These are phyloP conservation scores for Conringia planisiliqua DNA, from an alignment of 345 rosid genomes.

Conservation along the genomic window DNA sequence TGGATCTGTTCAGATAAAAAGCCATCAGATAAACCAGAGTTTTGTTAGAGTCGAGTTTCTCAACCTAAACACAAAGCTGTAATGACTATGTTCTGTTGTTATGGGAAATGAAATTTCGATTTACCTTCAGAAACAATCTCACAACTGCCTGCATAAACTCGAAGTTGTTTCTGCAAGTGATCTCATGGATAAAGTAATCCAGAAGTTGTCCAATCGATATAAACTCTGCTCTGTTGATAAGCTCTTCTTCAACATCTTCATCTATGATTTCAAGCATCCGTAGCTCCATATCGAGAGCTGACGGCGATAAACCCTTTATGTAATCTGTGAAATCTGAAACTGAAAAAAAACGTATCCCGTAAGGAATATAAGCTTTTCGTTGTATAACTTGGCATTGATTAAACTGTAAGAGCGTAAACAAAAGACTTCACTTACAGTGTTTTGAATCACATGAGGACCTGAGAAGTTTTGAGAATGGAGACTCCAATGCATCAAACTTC, in stretches of 20 bases:
- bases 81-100: neutral
- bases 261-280: slow-evolving; percentile 92
- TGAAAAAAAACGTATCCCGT: slow-evolving; percentile 29
- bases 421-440: slow-evolving; percentile 49
- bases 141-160: slow-evolving; percentile 89
- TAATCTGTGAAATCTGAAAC: slow-evolving; percentile 77
- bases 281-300: slow-evolving; percentile 84
- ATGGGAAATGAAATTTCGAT: neutral
- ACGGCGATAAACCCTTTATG: slow-evolving; percentile 79
- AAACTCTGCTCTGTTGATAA: slow-evolving; percentile 62
- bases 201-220: slow-evolving; percentile 58
- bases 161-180: slow-evolving; percentile 65
- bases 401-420: neutral
- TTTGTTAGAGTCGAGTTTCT: neutral
- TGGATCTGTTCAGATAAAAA: slow-evolving; percentile 57
- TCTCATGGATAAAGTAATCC: slow-evolving; percentile 74
- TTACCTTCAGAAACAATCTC: slow-evolving; percentile 88
- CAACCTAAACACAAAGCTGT: too few species aligned
- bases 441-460: slow-evolving; percentile 50
- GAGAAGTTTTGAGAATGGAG: slow-evolving; percentile 60
- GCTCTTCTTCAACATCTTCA: slow-evolving; percentile 56
- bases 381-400: neutral
- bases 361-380: neutral
- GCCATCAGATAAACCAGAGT: neutral
- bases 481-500: slow-evolving; percentile 34